Conservation (phyloP, 2,329 filamentous ascomycete species). For the Lachnellula willkommii region DNA sequence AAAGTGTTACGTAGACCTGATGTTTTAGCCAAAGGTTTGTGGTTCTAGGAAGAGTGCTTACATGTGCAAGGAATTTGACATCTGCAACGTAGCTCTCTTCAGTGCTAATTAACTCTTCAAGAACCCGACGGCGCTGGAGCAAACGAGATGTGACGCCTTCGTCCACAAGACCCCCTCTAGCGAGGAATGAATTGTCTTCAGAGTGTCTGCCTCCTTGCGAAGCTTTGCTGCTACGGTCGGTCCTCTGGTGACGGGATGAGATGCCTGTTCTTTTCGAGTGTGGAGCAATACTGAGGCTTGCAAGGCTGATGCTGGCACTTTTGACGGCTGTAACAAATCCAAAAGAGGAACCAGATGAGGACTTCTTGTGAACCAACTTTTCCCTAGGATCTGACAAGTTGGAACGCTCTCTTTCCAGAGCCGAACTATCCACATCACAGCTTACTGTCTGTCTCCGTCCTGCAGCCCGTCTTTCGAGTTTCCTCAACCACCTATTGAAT, state of each 20-base stretch:
- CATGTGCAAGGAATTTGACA: constrained; percentile 79
- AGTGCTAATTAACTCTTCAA: constrained; percentile 80
- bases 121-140: constrained; percentile 67
- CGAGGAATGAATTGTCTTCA: constrained; percentile 59
- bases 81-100: constrained; percentile 88
- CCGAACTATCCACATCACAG: constrained; percentile 27
- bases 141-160: constrained; percentile 66
- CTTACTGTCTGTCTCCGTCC: constrained; percentile 37
- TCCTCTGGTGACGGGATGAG: constrained; percentile 52
- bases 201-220: constrained; percentile 58
- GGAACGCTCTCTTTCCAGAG: constrained; percentile 14
- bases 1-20: constrained; percentile 69
- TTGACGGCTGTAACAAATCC: constrained; percentile 76
- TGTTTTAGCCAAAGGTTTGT: constrained; percentile 46
- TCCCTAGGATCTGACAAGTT: constrained; percentile 35
- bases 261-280: constrained; percentile 50
- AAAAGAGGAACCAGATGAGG: constrained; percentile 69
- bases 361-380: constrained; percentile 44
- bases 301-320: constrained; percentile 73
- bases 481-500: constrained; percentile 71
- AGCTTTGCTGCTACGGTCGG: constrained; percentile 57
- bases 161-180: constrained; percentile 52
- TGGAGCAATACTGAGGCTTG: constrained; percentile 63
- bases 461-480: constrained; percentile 54
- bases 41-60: constrained; percentile 67